Base-by-base conservation (phyloP, 306 rosid genomes). In the Datisca glomerata region DNA sequence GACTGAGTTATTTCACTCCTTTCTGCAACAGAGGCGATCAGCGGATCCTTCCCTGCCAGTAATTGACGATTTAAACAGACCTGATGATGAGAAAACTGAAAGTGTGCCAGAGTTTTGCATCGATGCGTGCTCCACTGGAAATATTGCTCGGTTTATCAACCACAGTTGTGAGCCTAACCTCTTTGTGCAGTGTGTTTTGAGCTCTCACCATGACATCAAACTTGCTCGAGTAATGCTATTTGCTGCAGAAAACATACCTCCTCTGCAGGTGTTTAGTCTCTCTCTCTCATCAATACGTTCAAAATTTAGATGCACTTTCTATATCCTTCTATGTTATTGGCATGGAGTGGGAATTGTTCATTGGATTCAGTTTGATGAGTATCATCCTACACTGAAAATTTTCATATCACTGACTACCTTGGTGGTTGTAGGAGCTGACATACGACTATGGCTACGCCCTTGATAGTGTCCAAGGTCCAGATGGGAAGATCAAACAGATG, bases 191-290 rank as follows among this genome's bases (percentile, higher is more conserved):
- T 91, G 96, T 67, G 94, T 91, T 36, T 61, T 84, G 81, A 78
- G 86, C 70, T 53, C 91, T 12, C 95, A 91, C 74, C 67, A 61
- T 43, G 92, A 91, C 53, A 61, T 80, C 62, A 78, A 59, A 55
- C 69, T 84, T 44, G 98, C 98, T 59, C 66, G 92, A 47, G 78
- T 91, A 11, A 51, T 91, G 85, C 61, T 91, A 35, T 91, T 91
- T 70, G 98, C 98, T 6, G 92, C 98, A 0, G 98, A 91, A 75
- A 78, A 89, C 69, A 84, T 89, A 47, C 95, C 93, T 21, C 98
- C 98, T 18, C 25, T 91, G 64, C 93, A 89, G 97, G 97, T 89
- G 41, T 31, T 43, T 28, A 13, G 18, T 38, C 43, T 38, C 39
- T 17, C 37, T 22, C 17, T 43, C 21, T 44, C 9, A 14, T 40